phyloP scores from a whole-genome alignment of 345 rosid species.

The Hypericum perforatum region DNA sequence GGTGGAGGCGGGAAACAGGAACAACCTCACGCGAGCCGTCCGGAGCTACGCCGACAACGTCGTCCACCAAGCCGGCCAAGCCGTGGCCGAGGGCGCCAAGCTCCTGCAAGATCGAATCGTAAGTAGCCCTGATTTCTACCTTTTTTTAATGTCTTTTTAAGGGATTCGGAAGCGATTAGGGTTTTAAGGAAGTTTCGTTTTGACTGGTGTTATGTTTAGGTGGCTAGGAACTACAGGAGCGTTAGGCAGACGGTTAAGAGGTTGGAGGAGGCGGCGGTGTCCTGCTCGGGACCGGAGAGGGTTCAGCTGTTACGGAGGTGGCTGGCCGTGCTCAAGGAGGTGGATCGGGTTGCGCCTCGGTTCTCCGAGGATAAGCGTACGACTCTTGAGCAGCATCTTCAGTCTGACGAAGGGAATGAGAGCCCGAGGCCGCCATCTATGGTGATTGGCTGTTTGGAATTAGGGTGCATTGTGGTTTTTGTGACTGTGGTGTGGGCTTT shows the following conservation, averaged over 20 bases:
- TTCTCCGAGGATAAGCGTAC: constrained; percentile 35
- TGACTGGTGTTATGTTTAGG: constrained; percentile 29
- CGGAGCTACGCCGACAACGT: constrained; percentile 87
- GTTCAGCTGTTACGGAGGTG: constrained; percentile 65
- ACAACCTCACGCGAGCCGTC: constrained; percentile 82
- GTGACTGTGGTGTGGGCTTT: no score
- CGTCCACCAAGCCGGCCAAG: constrained; percentile 94
- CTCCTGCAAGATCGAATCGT: constrained; percentile 92
- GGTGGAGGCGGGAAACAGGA: constrained; percentile 91
- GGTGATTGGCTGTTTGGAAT: constrained; percentile 28
- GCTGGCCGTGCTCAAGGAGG: constrained; percentile 67
- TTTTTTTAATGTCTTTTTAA: neutral
- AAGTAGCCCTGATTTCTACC: constrained; percentile 13
- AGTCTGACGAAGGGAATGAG: constrained; percentile 45
- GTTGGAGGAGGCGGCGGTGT: constrained; percentile 78
- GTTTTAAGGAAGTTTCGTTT: constrained; percentile 2
- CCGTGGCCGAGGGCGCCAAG: constrained; percentile 95
- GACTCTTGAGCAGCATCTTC: constrained; percentile 30
- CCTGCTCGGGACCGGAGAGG: constrained; percentile 69
- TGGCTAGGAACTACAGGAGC: constrained; percentile 49
- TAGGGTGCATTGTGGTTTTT: neutral
- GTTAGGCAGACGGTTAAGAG: constrained; percentile 62
- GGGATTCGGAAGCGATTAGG: neutral
- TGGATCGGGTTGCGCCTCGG: constrained; percentile 31
- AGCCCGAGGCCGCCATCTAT: constrained; percentile 29